phyloP scores from a whole-genome alignment of 108 stramenopile species.

The Nannochloropsis gaditana region DNA sequence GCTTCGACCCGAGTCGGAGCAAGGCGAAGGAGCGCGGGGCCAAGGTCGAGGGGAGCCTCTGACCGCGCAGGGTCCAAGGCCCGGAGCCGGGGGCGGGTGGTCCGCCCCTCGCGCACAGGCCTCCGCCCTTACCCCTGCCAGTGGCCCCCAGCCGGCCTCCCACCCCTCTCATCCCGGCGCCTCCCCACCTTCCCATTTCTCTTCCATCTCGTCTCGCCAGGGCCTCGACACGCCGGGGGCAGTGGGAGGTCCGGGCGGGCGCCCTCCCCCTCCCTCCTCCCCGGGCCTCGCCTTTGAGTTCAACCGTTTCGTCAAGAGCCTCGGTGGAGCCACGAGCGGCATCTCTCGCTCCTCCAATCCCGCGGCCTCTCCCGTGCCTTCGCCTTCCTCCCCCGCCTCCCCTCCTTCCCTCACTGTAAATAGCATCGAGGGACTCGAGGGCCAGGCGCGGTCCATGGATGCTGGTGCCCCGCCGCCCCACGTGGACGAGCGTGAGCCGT shows the following conservation, averaged over 20 bases:
- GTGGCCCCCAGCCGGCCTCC: background rate
- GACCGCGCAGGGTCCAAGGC: no score
- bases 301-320: constrained; percentile 20
- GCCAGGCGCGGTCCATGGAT: no score
- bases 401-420: background rate
- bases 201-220: background rate
- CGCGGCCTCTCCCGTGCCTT: background rate
- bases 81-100: no score
- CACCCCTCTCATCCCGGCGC: background rate
- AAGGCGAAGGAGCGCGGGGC: no score
- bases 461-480: no score
- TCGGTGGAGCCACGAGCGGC: background rate
- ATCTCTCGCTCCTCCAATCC: background rate
- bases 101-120: background rate
- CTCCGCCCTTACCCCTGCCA: background rate
- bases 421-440: background rate
- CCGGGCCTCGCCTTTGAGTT: background rate
- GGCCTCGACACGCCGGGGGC: background rate
- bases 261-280: background rate
- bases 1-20: no score
- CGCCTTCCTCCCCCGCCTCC: background rate
- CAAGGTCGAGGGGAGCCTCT: no score
- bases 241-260: background rate
- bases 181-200: background rate
- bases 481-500: no score